Evolutionary conservation across 768 basidiomycete genomes (phyloP), one percentile per base, ranked within the genome.

Genomic region (Pisolithus tinctorius): DNA sequence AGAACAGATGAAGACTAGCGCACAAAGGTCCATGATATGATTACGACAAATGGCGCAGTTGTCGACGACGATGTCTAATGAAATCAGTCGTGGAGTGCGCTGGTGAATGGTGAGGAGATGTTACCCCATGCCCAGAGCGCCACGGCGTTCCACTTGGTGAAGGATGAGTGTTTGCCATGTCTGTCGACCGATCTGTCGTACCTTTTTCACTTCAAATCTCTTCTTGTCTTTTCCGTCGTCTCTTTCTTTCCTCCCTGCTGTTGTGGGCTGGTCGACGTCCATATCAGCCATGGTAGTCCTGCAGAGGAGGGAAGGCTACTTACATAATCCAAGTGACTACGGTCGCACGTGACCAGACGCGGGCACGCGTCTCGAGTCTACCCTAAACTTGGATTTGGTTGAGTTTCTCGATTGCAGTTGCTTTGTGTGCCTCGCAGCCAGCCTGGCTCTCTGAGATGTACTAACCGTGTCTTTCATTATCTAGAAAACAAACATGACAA

Each of bases 21-120:
- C 61, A 98, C 96, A 99, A 42, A 98, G 86, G 70, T 99, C 96
- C 96, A 99, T 99, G 74, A 99, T 98, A 66, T 99, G 95, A 68
- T 97, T 97, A 69, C 93, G 84, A 79, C 96, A 99, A 74, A 99
- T 99, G 47, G 96, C 96, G 63, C 96, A 98, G 72, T 97, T 99
- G 71, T 98, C 95, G 52, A 97, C 95, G 54, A 96, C 93, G 63
- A 98, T 97, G 67, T 98, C 94, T 95, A 55, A 42, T 47, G 8
- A 1, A 64, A 38, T 49, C 50, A 53, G 46, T 39, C 38, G 48
- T 45, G 40, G 31, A 43, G 45, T 54, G 37, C 39, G 41, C 16
- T 14, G 14, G 40, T 20, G 20, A 43, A 36, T 20, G 26, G 39
- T 31, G 3, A n/a, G 37, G 36, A 49, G 39, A 23, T 45, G 79